phyloP scores from a whole-genome alignment of 2,329 filamentous ascomycete species.

The Ophiostoma montium region DNA sequence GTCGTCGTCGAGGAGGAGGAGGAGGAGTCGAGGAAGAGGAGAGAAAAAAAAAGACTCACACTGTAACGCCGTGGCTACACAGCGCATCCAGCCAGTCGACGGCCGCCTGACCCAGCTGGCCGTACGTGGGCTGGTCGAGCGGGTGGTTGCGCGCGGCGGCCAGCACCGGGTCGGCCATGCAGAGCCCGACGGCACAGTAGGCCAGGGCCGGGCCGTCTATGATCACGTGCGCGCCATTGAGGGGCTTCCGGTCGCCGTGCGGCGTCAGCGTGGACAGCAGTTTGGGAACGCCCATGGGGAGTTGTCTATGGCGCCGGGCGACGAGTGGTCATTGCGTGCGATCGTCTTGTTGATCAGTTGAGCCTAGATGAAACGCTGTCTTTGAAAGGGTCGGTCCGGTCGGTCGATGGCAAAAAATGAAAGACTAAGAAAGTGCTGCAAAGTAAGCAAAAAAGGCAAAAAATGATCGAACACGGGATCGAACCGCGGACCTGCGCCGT shows the following conservation, averaged over 20 bases:
- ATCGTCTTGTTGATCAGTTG: too few relatives aligned
- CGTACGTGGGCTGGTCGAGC: conserved; percentile 14
- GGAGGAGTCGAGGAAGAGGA: too few relatives aligned
- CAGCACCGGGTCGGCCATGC: conserved; percentile 3
- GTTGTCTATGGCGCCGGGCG: background rate
- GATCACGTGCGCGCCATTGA: conserved; percentile 13
- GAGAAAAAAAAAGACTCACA: too few relatives aligned
- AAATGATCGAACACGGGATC: conserved; percentile 11
- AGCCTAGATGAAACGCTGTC: too few relatives aligned
- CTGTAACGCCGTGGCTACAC: conserved; percentile 7
- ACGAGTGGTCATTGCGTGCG: background rate
- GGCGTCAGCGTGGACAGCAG: conserved; percentile 14
- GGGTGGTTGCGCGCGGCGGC: conserved; percentile 9
- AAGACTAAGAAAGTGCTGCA: background rate
- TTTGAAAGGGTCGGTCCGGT: too few relatives aligned
- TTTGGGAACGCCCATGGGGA: conserved; percentile 16
- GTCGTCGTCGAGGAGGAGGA: too few relatives aligned
- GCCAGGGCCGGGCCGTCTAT: conserved; percentile 18
- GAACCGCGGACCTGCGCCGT: conserved; percentile 12
- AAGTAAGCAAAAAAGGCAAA: background rate
- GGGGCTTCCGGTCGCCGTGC: conserved; percentile 11
- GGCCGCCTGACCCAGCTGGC: conserved; percentile 12
- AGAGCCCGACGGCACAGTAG: conserved; percentile 15
- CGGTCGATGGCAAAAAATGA: too few relatives aligned
- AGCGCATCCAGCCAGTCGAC: conserved; percentile 14